Percentiles rank a stretch among this genome's conserved stretches.
These are phyloP conservation scores for Boletus subparvulus DNA, from an alignment of 768 basidiomycete species.

Conservation along the genomic window DNA sequence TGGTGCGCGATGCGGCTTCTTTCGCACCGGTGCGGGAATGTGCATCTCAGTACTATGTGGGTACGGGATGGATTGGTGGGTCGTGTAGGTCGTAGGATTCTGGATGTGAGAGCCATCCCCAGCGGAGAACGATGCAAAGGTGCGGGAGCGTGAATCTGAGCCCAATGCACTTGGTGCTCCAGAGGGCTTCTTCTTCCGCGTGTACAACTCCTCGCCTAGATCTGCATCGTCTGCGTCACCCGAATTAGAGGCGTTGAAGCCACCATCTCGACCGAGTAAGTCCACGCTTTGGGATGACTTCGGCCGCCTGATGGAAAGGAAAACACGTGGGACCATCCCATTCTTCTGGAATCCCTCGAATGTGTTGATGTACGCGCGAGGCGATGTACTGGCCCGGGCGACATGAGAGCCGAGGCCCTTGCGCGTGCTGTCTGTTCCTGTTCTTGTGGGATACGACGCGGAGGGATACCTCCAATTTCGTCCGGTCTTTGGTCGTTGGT, in stretches of 20 bases:
- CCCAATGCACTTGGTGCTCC: constrained; percentile 37
- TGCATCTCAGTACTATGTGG: constrained; percentile 31
- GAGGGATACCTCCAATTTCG: no score
- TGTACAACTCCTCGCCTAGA: constrained; percentile 57
- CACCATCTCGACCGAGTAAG: no score
- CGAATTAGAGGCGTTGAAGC: constrained; percentile 9
- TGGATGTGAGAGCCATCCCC: constrained; percentile 24
- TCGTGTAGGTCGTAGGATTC: constrained; percentile 22
- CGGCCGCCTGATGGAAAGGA: not conserved
- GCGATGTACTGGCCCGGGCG: constrained; percentile 32
- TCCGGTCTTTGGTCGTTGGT: no score
- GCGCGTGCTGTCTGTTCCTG: constrained; percentile 47
- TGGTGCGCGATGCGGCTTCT: constrained; percentile 23
- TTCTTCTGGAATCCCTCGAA: constrained; percentile 73
- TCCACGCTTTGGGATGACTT: not conserved
- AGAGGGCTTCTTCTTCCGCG: constrained; percentile 35
- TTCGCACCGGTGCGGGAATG: constrained; percentile 17
- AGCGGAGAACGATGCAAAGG: constrained; percentile 48
- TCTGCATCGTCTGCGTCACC: constrained; percentile 54
- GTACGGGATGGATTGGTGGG: constrained; percentile 28
- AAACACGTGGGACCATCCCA: constrained; percentile 7
- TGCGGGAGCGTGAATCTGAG: constrained; percentile 63
- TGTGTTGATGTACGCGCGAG: constrained; percentile 29
- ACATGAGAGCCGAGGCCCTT: constrained; percentile 30
- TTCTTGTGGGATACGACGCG: no score